phyloP scores from a whole-genome alignment of 1,284 basidiomycete genomes.

The Tilletiopsis washingtonensis region DNA sequence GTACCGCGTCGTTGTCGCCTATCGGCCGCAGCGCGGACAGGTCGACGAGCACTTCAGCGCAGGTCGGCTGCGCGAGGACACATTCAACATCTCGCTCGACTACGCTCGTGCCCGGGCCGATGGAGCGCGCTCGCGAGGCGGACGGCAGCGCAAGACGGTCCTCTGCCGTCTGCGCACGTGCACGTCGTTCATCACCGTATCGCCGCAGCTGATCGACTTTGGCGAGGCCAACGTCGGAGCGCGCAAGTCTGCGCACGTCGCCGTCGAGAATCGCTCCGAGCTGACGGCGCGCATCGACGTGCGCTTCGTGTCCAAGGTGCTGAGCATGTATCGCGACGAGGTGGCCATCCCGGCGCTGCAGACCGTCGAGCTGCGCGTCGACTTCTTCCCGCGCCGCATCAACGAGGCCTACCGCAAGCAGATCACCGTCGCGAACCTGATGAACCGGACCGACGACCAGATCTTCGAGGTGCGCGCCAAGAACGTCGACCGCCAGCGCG shows the following conservation, averaged over 20 bases:
- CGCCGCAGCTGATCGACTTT: slow-evolving; percentile 50
- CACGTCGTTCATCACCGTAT: slow-evolving; percentile 51
- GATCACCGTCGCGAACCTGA: slow-evolving; percentile 49
- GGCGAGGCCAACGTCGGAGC: slow-evolving; percentile 53
- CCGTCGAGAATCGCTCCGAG: slow-evolving; percentile 50
- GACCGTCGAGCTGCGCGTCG: slow-evolving; percentile 51
- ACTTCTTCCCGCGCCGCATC: slow-evolving; percentile 53
- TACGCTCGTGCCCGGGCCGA: slow-evolving; percentile 38
- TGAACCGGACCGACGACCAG: slow-evolving; percentile 48
- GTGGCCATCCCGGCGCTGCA: slow-evolving; percentile 51
- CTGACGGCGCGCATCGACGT: slow-evolving; percentile 51
- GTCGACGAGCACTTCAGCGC: slow-evolving; percentile 40
- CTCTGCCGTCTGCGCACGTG: slow-evolving; percentile 50
- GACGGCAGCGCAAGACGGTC: slow-evolving; percentile 46
- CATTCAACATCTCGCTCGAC: slow-evolving; percentile 51
- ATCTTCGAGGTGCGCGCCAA: slow-evolving; percentile 51
- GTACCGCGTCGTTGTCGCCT: slow-evolving; percentile 52
- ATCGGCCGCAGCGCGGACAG: slow-evolving; percentile 47
- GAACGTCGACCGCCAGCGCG: slow-evolving; percentile 53
- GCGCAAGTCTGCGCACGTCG: slow-evolving; percentile 48
- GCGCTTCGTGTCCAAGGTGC: slow-evolving; percentile 52
- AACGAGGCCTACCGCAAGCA: slow-evolving; percentile 53
- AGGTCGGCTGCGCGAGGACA: slow-evolving; percentile 47
- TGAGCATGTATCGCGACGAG: slow-evolving; percentile 52
- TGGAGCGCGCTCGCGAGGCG: slow-evolving; percentile 35